Conservation (phyloP, 2,329 filamentous ascomycete species). For the Zymoseptoria brevis region DNA sequence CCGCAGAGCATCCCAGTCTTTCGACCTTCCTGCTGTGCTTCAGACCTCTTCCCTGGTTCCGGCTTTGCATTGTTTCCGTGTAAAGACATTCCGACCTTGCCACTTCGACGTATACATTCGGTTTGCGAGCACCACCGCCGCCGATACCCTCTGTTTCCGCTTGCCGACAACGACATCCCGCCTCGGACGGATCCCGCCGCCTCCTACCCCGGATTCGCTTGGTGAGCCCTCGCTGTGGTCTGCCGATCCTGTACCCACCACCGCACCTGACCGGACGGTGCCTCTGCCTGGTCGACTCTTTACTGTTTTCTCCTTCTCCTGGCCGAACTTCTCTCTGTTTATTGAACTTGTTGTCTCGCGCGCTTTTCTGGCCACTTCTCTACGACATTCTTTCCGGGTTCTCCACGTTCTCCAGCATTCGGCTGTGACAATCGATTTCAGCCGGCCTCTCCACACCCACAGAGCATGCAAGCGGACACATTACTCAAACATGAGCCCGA, state of each 20-base stretch:
- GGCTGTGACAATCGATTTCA: not conserved
- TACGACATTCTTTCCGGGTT: not conserved
- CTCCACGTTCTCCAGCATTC: not conserved
- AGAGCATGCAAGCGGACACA: constrained; percentile 24
- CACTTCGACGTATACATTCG: not conserved
- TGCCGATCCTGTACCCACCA: not conserved
- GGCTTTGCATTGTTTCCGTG: not conserved
- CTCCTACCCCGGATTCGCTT: not conserved
- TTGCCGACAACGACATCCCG: not conserved
- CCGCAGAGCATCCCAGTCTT: constrained; percentile 1
- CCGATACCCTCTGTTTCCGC: not conserved
- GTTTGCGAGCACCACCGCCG: not conserved
- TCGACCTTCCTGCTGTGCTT: not conserved
- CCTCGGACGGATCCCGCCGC: not conserved
- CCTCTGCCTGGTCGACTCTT: not conserved
- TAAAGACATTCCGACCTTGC: not conserved
- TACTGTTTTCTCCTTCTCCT: not conserved
- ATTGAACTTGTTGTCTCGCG: not conserved
- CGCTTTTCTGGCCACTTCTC: not conserved
- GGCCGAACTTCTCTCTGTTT: not conserved
- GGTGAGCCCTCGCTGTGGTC: not conserved
- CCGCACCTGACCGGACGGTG: not conserved
- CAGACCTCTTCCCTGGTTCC: not conserved
- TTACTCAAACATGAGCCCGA: constrained; percentile 19
- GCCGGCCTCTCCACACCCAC: not conserved